phyloP scores from a whole-genome alignment of 352 stramenopile species.

The Thalassiosira pacifica region DNA sequence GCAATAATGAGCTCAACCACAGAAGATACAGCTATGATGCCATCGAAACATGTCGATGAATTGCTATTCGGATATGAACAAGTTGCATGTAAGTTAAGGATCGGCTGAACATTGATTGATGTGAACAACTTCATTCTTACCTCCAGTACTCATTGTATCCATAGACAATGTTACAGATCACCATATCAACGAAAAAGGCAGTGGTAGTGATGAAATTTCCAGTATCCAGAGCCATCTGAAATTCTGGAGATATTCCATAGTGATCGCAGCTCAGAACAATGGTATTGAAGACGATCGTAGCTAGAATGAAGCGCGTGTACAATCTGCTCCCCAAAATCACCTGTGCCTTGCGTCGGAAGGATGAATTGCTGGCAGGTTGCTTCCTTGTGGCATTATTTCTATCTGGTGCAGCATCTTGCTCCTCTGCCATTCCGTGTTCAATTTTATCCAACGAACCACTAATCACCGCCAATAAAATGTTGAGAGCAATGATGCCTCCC shows the following conservation, averaged over 20 bases:
- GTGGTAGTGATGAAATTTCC: constrained; percentile 70
- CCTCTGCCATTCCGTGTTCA: constrained; percentile 35
- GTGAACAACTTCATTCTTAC: constrained; percentile 20
- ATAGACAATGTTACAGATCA: constrained; percentile 66
- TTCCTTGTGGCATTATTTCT: constrained; percentile 5
- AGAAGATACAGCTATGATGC: constrained; percentile 61
- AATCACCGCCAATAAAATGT: constrained; percentile 73
- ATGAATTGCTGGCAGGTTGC: neutral
- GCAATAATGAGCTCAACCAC: constrained; percentile 60
- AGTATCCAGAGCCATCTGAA: constrained; percentile 54
- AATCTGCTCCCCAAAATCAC: constrained; percentile 78
- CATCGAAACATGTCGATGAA: constrained; percentile 64
- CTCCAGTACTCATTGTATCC: constrained; percentile 47
- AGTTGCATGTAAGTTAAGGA: neutral
- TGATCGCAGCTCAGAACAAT: constrained; percentile 89
- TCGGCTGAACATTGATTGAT: neutral
- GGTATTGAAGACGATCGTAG: constrained; percentile 90
- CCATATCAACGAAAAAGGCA: constrained; percentile 76
- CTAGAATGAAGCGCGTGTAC: constrained; percentile 70
- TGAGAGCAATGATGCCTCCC: constrained; percentile 65
- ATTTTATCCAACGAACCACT: constrained; percentile 57
- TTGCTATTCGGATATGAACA: constrained; percentile 14
- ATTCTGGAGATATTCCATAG: constrained; percentile 81
- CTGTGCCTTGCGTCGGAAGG: constrained; percentile 23
- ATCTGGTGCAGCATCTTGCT: constrained; percentile 21